phyloP scores from a whole-genome alignment of 257 asterid species.

The Jasminum sambac region DNA sequence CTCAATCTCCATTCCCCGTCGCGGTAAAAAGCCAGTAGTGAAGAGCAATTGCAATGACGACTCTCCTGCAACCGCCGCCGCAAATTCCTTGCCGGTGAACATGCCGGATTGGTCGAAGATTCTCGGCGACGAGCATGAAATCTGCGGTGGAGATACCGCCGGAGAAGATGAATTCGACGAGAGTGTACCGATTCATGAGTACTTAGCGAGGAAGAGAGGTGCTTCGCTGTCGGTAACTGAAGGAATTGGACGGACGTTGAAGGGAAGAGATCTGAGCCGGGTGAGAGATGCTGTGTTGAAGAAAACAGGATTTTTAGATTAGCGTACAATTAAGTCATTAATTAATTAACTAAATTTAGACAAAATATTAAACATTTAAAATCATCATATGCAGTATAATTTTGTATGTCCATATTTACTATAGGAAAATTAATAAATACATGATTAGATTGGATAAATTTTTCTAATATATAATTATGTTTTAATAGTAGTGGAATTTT shows the following conservation, averaged over 20 bases:
- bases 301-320: conserved; percentile 34
- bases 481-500: too few species aligned
- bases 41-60: neutral
- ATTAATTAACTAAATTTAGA: too few species aligned
- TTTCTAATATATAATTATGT: too few species aligned
- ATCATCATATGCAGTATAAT: neutral
- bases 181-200: conserved; percentile 29
- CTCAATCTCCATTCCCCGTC: neutral
- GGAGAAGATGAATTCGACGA: neutral
- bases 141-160: neutral
- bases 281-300: conserved; percentile 33
- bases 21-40: neutral
- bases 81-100: conserved; percentile 24
- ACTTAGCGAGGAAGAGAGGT: conserved; percentile 26
- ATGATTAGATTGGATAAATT: too few species aligned
- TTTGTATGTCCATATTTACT: neutral
- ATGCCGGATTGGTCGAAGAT: conserved; percentile 28
- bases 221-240: conserved; percentile 31
- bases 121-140: neutral
- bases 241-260: conserved; percentile 30
- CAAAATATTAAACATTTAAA: too few species aligned
- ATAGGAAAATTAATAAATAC: too few species aligned
- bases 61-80: neutral
- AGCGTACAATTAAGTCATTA: neutral
- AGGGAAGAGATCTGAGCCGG: conserved; percentile 35